Evolutionary conservation across 2,329 filamentous ascomycete species (phyloP), one percentile per base, ranked within the genome.

Genomic region (Fusarium chlamydosporum): DNA sequence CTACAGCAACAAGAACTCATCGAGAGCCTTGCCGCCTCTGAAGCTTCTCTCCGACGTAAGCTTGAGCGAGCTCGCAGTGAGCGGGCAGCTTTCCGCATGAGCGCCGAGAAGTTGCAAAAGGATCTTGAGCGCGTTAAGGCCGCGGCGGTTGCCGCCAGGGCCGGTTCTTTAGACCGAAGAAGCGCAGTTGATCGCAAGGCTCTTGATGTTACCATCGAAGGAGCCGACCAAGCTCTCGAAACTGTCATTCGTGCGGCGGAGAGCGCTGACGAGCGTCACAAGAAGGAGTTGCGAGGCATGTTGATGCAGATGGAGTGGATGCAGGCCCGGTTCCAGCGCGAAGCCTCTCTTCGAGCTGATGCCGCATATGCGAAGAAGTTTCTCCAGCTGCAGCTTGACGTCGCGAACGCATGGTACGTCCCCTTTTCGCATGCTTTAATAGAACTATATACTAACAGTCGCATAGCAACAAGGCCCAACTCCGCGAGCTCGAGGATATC

Each of bases 301-400:
- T 88, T 89, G 54, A 92, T 96, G 81, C 94, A 98, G 80, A 95
- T 98, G 77, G 88, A 94, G 74, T 98, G 92, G 89, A 88, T 98
- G 78, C 89, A 94, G 74, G 92, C 93, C 3, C 89, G 91, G 53
- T 92, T 92, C 82, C 86, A 88, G 76, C 88, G 96, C 33, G 95
- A 97, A 79, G 89, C 92, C 72, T 88, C 87, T 51, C 90, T 98
- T 80, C 87, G 96, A 41, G 86, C 87, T 67, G 92, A 94, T 74
- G 87, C 95, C 33, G 92, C 92, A 10, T 97, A 91, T 81, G 93
- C 93, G 68, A 99, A 99, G 85, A 89, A 87, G 71, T 94, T 93
- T 78, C 88, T 97, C 80, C 80, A 90, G 74, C 84, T 93, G 78
- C 89, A 93, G 79, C 88, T 96, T 55, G 89, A 94, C 72, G 88